Base-by-base conservation (phyloP, 805 yeast genomes). In the Tetrapisispora phaffii region DNA sequence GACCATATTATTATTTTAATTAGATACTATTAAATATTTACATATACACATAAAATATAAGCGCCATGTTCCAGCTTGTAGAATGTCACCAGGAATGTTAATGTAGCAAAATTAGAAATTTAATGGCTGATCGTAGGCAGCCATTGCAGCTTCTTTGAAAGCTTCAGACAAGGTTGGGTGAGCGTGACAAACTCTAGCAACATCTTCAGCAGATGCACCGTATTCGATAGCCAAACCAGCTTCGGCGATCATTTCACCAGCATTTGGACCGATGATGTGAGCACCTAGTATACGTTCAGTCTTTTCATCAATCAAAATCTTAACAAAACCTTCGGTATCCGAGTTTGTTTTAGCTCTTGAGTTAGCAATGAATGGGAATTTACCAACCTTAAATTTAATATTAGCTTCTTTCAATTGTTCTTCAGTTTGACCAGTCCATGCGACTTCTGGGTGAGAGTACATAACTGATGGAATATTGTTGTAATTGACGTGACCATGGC, bases 241-340 rank as follows among this genome's bases (percentile, higher is more conserved):
- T 75, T 94, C 98, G 54, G 95, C 97, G 66, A 93, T 93, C 96
- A 93, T 86, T 76, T 93, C 99, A 72, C 99, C 98, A 48, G 99
- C 99, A 64, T 86, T 89, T 56, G 98, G 85, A 58, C 98, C 98
- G 56, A 89, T 83, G 66, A 93, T 90, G 74, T 93, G 99, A 50
- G 85, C 88, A 68, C 98, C 99, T 55, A 93, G 74, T 38, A 93
- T 78, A 70, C 98, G 81, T 72, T 93, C 95, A 51, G 98, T 90
- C 71, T 90, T 96, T 55, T 95, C 89, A 69, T 93, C 99, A 50
- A 95, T 89, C 54, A 93, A 67, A 64, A 93, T 80, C 76, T 93
- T 93, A 62, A 93, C 98, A 59, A 93, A 85, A 49, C 98, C 98
- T 56, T 93, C 98, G 48, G 97, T 83, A 70, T 93, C 98, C 65